Evolutionary conservation across 768 basidiomycete genomes (phyloP).

Genomic region (Bullera alba): DNA sequence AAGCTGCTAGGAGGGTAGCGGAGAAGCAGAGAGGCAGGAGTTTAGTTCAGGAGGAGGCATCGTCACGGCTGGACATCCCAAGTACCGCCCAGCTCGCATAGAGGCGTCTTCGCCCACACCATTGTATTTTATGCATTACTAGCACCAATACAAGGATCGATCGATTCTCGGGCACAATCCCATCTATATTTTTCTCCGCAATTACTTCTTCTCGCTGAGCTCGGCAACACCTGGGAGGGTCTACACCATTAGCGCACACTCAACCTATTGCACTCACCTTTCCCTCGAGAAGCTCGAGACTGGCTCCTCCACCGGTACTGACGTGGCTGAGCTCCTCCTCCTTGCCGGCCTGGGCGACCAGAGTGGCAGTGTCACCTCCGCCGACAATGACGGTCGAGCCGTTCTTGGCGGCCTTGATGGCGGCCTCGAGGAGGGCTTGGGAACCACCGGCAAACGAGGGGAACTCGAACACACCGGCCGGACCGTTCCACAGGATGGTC

Average conservation of each 20-base stretch:
- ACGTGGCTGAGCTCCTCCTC: slow-evolving; percentile 93
- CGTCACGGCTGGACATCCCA: no score
- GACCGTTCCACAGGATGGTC: slow-evolving; percentile 93
- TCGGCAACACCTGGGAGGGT: slow-evolving; percentile 85
- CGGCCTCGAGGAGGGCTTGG: slow-evolving; percentile 71
- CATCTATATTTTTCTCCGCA: no score
- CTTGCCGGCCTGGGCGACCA: slow-evolving; percentile 74
- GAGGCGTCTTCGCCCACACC: no score
- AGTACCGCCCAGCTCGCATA: no score
- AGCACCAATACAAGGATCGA: no score
- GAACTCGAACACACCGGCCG: slow-evolving; percentile 97
- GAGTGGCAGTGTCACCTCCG: slow-evolving; percentile 66
- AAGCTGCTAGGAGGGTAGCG: no score
- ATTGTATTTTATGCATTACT: no score
- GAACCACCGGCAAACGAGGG: slow-evolving; percentile 82
- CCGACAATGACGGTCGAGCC: slow-evolving; percentile 92
- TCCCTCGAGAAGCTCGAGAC: slow-evolving; percentile 92
- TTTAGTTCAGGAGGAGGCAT: no score
- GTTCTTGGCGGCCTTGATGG: slow-evolving; percentile 73
- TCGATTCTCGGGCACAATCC: no score
- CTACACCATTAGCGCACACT: slow-evolving; percentile 45
- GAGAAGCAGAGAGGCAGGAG: no score
- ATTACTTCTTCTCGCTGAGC: slow-evolving; percentile 66
- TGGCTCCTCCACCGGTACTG: slow-evolving; percentile 68
- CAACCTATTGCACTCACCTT: slow-evolving; percentile 57